Base-by-base conservation (phyloP, 768 basidiomycete genomes). In the Suillus ampliporus region DNA sequence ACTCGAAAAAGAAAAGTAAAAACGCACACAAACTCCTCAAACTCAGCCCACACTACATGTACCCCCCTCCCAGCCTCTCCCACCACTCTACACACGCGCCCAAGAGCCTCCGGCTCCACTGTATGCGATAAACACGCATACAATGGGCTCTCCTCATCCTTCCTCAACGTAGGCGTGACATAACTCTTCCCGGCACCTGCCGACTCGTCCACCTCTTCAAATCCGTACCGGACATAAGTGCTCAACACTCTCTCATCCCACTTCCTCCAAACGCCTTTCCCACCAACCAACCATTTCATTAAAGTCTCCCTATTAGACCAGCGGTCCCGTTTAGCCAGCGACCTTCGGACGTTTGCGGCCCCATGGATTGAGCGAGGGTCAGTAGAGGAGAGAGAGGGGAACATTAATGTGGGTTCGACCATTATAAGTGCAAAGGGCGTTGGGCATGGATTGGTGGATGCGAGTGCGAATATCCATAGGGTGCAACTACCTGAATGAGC, bases 11-110 rank as follows among this genome's bases (percentile, higher is more conserved):
- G 8, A 31, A 35, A 57, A 38, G 26, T n/a, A 35, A 35, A 6
- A 21, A 44, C 28, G 35, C 28, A 75, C 74, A 75, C 62, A 47
- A 76, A 75, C 34, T 75, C 75, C 26, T 73, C 71, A 1, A 57
- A 61, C 35, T 75, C 75, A 0, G 71, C 74, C 75, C 75, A 75
- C 1, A 76, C 44, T 28, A 76, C 8, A 50, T 75, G 74, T 0
- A 73, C 61, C 1, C 73, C 71, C 4, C 47, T 53, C 19, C 51
- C 44, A 59, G 64, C 41, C 31, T 61, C 6, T 59, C 66, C 44
- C 43, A 74, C 64, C 15, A 57, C 35, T 11, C 21, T 23, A 26
- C 74, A 73, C 44, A 67, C 35, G 5, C 31, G n/a, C 15, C 68
- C 66, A 26, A 75, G 65, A 52, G 73, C 68, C 1, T 54, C 44